Conservation (phyloP, 2,329 filamentous ascomycete species). For the Claviceps pazoutovae region DNA sequence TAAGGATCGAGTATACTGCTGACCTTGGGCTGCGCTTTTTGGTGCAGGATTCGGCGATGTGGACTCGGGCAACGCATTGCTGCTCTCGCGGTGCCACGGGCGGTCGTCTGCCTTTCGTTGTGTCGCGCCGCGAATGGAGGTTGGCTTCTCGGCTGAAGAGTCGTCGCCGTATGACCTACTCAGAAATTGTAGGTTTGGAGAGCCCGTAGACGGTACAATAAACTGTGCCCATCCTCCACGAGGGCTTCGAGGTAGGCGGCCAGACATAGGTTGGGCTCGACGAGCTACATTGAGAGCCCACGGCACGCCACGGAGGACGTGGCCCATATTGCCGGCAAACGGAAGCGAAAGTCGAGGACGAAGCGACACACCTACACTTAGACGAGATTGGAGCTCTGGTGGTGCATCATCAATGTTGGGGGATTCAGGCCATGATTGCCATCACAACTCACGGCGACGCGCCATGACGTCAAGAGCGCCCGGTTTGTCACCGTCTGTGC, state of each 20-base stretch:
- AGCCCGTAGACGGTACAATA: not conserved
- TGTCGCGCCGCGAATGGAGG: slow-evolving; percentile 12
- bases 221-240: not conserved
- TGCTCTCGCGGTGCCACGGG: slow-evolving; percentile 53
- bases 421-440: not conserved
- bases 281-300: not conserved
- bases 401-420: no score
- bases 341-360: not conserved
- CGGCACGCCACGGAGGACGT: slow-evolving; percentile 1
- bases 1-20: not conserved
- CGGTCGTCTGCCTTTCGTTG: slow-evolving; percentile 44
- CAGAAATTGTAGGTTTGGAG: not conserved
- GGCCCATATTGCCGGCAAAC: not conserved
- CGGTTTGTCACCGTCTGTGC: not conserved
- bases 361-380: not conserved
- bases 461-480: not conserved
- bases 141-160: not conserved
- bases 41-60: slow-evolving; percentile 13
- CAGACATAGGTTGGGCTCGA: not conserved
- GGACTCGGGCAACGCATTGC: slow-evolving; percentile 24
- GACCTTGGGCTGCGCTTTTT: slow-evolving; percentile 19
- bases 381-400: not conserved
- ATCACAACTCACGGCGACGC: not conserved
- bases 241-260: not conserved
- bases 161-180: not conserved